Percentiles rank a stretch among this genome's conserved stretches.
phyloP scores from a whole-genome alignment of 2,329 filamentous ascomycete genomes.

The Penicillium sp. region DNA sequence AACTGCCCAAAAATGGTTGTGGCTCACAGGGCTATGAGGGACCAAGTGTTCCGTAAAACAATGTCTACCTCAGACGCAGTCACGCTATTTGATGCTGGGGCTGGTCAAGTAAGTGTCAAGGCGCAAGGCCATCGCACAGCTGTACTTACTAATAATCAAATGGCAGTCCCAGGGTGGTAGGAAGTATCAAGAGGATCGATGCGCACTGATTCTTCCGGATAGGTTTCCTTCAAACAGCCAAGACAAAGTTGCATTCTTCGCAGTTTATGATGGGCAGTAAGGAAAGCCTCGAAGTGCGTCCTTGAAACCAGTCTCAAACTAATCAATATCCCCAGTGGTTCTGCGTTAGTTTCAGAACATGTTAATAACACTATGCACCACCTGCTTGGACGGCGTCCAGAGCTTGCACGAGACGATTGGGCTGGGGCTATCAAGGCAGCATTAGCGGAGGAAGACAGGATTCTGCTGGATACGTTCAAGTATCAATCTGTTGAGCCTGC shows the following conservation, averaged over 20 bases:
- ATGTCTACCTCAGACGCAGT: conserved; percentile 27
- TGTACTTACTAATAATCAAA: not conserved
- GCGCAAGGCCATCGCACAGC: not conserved
- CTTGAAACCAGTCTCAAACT: not conserved
- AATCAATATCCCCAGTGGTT: conserved; percentile 25
- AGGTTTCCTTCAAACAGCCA: conserved; percentile 29
- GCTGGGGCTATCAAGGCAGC: conserved; percentile 30
- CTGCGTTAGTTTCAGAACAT: conserved; percentile 33
- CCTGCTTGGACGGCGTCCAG: conserved; percentile 29
- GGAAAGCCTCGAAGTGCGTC: conserved; percentile 3
- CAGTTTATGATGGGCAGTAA: conserved; percentile 39
- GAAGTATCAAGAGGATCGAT: conserved; percentile 33
- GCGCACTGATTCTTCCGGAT: conserved; percentile 28
- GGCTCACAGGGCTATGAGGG: conserved; percentile 12
- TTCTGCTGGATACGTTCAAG: conserved; percentile 29
- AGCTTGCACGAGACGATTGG: conserved; percentile 31
- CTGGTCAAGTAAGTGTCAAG: conserved; percentile 25
- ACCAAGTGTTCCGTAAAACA: conserved; percentile 23
- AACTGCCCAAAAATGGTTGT: conserved; percentile 10
- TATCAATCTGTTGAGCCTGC: conserved; percentile 26
- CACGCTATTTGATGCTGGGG: conserved; percentile 32
- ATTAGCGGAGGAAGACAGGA: conserved; percentile 30
- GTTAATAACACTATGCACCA: conserved; percentile 28
- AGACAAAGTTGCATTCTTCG: conserved; percentile 33
- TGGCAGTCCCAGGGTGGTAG: conserved; percentile 31